These are phyloP conservation scores for Corylus avellana DNA, from an alignment of 306 rosid genomes.

Conservation along the genomic window DNA sequence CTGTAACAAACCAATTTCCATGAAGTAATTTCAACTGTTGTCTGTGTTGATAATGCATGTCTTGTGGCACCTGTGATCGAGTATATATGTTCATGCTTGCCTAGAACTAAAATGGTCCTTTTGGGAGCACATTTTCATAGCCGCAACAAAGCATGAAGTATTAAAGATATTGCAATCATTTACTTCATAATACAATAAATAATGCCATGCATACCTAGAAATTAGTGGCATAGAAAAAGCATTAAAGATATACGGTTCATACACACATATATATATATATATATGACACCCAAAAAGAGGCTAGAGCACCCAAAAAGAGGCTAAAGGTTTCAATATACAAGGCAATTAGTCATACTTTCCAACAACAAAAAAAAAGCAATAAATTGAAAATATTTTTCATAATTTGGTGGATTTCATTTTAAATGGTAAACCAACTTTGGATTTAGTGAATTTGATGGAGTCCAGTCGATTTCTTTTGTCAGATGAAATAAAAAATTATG, in stretches of 20 bases:
- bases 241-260: neutral
- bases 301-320: neutral
- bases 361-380: neutral
- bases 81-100: neutral
- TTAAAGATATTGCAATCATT: neutral
- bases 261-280: no score
- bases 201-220: neutral
- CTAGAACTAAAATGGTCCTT: neutral
- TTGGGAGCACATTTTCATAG: neutral
- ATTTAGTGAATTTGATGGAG: neutral
- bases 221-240: neutral
- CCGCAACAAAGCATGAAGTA: neutral
- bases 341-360: conserved; percentile 2
- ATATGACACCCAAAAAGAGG: neutral
- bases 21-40: neutral
- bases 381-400: neutral
- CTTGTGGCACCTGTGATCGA: neutral
- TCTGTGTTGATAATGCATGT: neutral
- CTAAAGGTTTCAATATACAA: neutral
- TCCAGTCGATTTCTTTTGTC: neutral
- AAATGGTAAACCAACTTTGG: neutral
- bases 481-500: neutral
- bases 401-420: conserved; percentile 4
- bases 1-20: neutral
- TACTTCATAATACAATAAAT: conserved; percentile 5